phyloP scores from a whole-genome alignment of 2,329 filamentous ascomycete species.

The Diaporthe aspalathi region DNA sequence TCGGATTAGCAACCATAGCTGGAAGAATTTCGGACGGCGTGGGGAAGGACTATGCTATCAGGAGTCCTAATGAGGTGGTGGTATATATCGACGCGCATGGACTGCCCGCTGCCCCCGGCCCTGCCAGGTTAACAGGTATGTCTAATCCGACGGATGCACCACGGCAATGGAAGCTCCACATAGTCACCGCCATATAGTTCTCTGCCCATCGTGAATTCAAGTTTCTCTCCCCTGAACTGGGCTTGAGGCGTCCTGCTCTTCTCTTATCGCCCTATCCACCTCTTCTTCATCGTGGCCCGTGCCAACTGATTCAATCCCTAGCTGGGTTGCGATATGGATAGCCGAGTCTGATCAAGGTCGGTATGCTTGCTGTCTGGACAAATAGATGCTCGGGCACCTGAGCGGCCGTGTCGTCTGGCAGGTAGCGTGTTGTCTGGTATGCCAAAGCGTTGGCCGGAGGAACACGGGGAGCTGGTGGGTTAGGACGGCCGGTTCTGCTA shows the following conservation, averaged over 20 bases:
- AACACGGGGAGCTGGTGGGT: background rate
- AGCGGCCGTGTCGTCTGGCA: background rate
- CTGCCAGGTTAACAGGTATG: constrained; percentile 13
- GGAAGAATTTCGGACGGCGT: background rate
- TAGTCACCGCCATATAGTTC: background rate
- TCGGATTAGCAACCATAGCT: background rate
- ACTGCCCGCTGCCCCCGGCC: constrained; percentile 11
- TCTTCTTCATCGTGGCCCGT: background rate
- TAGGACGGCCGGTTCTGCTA: background rate
- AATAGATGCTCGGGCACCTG: background rate
- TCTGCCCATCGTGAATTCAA: constrained; percentile 15
- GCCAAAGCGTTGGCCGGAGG: constrained; percentile 7
- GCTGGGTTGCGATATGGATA: constrained; percentile 7
- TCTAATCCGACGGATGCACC: background rate
- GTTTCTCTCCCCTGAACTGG: background rate
- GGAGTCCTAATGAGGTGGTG: background rate
- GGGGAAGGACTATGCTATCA: background rate
- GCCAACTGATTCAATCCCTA: background rate
- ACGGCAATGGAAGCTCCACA: background rate
- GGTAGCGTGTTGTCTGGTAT: constrained; percentile 6
- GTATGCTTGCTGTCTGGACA: background rate
- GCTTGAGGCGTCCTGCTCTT: background rate
- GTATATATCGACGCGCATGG: background rate
- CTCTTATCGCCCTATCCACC: background rate
- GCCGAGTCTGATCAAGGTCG: background rate